Base-by-base conservation (phyloP, 768 basidiomycete genomes). In the Chalciporus chontae region DNA sequence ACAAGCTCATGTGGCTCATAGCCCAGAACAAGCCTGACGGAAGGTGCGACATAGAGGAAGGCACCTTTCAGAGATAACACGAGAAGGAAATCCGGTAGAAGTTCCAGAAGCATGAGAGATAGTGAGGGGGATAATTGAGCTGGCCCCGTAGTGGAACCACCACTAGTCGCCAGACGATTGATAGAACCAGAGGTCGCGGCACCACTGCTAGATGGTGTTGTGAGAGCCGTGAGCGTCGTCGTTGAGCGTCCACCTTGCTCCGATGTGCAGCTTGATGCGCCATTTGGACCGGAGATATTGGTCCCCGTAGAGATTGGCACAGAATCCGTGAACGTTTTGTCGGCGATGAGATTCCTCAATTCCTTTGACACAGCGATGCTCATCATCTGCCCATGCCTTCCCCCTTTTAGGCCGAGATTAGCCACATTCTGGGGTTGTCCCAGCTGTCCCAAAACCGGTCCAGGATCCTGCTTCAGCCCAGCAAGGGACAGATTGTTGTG, bases 1-100 rank as follows among this genome's bases (percentile, higher is more conserved):
- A 90, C 76, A 48, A 98, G 81, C 50, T 95, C 91, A 27, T 81
- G 75, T 2, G 94, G 84, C 21, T 87, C 82, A 70, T 94, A 96
- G 32, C 94, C 94, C 31, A 98, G 77, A 9, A 93, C 81, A 24
- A 79, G 72, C 10, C 78, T 71, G 17, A 95, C 82, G 21, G 86
- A 80, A 1, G 93, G 93, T 0, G 92, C 90, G 45, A 92, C 89
- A 65, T 96, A 99, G 42, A 95, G 82, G 68, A 98, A 93, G 14
- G 79, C 76, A 24, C 95, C 95, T 63, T 97, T 94, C 58, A 96
- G 81, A 3, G 90, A 93, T 36, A 99, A 76, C 47, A 97, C 94
- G 62, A 89, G 87, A 19, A 96, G 73, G 64, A 95, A 90, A 65
- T 97, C 95, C 3, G 85, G 82, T 5, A 74, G 68, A 24, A 73